phyloP scores from a whole-genome alignment of 106 monocot species.

The Allium cepa region DNA sequence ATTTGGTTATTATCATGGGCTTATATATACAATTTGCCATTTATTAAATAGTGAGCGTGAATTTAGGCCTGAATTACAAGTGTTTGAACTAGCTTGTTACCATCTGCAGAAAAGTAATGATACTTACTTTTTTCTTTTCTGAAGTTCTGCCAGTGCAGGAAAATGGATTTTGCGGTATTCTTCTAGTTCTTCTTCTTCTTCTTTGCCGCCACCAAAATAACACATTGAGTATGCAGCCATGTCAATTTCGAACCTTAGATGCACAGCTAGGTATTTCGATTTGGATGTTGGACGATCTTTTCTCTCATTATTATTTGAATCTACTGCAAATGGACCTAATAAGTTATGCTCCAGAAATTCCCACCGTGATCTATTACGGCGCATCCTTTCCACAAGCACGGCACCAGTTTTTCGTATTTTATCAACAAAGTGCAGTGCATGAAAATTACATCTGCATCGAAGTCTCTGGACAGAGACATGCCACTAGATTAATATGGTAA shows the following conservation, averaged over 20 bases:
- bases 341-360: constrained; percentile 58
- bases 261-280: constrained; percentile 83
- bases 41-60: too few species aligned
- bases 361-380: constrained; percentile 19
- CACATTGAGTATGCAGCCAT: constrained; percentile 99
- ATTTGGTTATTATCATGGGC: too few species aligned
- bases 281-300: constrained; percentile 5
- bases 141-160: constrained; percentile 62
- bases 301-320: constrained; percentile 15
- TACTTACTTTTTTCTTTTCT: constrained; percentile 61
- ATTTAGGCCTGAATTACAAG: too few species aligned
- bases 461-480: constrained; percentile 47
- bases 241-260: constrained; percentile 98
- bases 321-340: constrained; percentile 41
- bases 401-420: constrained; percentile 88
- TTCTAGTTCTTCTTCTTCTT: constrained; percentile 91
- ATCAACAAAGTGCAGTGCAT: constrained; percentile 75
- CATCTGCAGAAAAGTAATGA: neutral
- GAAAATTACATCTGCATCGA: constrained; percentile 96
- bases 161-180: constrained; percentile 77
- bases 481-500: too few species aligned
- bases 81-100: too few species aligned
- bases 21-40: too few species aligned
- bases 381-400: constrained; percentile 83
- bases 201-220: constrained; percentile 95